A percentile compares a stretch with the other conserved stretches of the same genome.
These are phyloP conservation scores for Cercospora beticola DNA, from an alignment of 2,329 filamentous ascomycete species.

Conservation along the genomic window DNA sequence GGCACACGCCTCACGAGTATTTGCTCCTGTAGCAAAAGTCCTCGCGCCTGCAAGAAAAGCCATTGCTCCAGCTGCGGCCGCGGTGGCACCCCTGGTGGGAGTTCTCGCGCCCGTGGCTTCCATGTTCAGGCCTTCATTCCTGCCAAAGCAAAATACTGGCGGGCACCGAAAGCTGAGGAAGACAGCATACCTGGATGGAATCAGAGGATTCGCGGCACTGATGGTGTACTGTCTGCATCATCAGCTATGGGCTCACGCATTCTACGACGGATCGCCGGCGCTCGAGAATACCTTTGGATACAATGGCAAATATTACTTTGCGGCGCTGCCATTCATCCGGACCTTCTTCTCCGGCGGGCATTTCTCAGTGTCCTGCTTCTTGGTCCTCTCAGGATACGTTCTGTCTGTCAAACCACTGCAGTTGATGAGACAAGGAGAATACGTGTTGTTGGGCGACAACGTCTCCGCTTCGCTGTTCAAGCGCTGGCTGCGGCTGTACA, in stretches of 20 bases:
- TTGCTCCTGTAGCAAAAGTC: conserved; percentile 12
- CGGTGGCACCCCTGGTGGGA: conserved; percentile 16
- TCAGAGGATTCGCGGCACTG: conserved; percentile 66
- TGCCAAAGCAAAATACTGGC: conserved; percentile 18
- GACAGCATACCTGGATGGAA: conserved; percentile 64
- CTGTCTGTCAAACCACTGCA: conserved; percentile 50
- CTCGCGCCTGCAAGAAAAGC: conserved; percentile 15
- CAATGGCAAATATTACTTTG: conserved; percentile 51
- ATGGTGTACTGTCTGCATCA: conserved; percentile 66
- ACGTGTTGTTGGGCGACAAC: conserved; percentile 41
- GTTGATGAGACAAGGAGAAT: conserved; percentile 36
- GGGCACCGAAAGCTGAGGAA: conserved; percentile 39
- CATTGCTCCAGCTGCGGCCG: conserved; percentile 19
- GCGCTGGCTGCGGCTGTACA: conserved; percentile 52
- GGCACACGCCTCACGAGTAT: conserved; percentile 5
- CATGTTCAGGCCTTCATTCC: conserved; percentile 22
- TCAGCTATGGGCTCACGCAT: conserved; percentile 54
- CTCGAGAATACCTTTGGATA: conserved; percentile 42
- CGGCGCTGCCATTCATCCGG: conserved; percentile 58
- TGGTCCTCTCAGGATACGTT: conserved; percentile 55
- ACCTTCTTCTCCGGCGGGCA: conserved; percentile 63
- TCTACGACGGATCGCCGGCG: conserved; percentile 21
- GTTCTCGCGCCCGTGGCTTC: conserved; percentile 20
- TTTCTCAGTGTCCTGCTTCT: conserved; percentile 56
- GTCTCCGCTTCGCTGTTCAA: conserved; percentile 53